Conservation (phyloP, 164 flowering plant species). For the Santalum album region DNA sequence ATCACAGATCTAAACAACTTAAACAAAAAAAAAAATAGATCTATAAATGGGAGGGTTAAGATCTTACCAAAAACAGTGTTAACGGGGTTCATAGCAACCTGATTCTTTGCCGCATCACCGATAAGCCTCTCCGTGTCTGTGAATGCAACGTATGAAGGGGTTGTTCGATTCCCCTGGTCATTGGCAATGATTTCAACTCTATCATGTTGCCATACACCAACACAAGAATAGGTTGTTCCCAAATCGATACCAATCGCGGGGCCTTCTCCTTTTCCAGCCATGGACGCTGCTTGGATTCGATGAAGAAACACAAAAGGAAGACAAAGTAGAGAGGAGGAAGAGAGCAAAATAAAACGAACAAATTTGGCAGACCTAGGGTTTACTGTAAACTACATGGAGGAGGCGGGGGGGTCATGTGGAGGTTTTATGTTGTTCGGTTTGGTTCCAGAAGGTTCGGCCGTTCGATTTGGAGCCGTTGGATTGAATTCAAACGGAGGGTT, state of each 20-base stretch:
- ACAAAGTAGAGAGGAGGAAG: neutral
- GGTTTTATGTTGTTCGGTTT: neutral
- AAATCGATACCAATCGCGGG: conserved; percentile 46
- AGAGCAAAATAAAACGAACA: neutral
- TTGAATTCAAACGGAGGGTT: no score
- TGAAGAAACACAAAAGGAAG: neutral
- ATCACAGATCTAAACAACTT: neutral
- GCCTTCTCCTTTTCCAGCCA: conserved; percentile 5
- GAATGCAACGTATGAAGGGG: conserved; percentile 49
- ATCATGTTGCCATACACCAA: conserved; percentile 50
- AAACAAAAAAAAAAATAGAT: neutral
- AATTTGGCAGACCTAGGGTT: neutral
- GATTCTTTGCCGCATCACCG: conserved; percentile 53
- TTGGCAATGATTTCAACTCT: conserved; percentile 43
- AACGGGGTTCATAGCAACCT: conserved; percentile 46
- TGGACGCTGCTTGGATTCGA: neutral
- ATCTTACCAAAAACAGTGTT: conserved; percentile 45
- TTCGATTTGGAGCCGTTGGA: neutral
- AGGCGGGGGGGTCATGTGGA: neutral
- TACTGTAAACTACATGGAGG: no score
- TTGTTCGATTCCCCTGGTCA: conserved; percentile 46
- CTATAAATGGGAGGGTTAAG: neutral
- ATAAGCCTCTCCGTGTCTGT: conserved; percentile 37
- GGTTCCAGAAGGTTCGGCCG: conserved; percentile 3
- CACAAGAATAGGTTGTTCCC: conserved; percentile 49